Evolutionary conservation across 2,329 filamentous ascomycete genomes (phyloP), one percentile per base, ranked within the genome.

Genomic region (Talaromyces sp.): DNA sequence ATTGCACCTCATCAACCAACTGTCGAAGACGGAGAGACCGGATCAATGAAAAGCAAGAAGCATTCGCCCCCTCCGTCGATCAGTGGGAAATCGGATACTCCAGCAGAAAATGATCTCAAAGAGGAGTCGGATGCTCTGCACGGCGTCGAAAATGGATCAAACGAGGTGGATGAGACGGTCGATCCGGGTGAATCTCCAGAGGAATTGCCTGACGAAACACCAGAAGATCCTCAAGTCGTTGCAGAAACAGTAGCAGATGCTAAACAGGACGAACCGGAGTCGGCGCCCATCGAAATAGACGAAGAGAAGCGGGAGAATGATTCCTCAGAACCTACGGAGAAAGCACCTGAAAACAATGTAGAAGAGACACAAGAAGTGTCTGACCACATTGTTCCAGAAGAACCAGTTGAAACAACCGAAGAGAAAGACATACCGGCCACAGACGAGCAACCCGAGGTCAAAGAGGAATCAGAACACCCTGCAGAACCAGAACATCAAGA

Each of bases 1-100:
- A 36, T 55, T 39, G 39, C 56, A 22, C 50, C 56, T n/a, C 58
- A 55, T 48, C 48, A 54, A 53, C 45, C 58, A 33, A 13, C 37
- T 25, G 37, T 57, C 13, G 54, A 60, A 48, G 54, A 60, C 46
- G 45, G 50, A 15, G 54, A 55, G 7, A 17, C 53, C 6, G 43
- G 39, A 17, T 55, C 43, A 36, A 55, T 55, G 17, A 43, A 35
- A 33, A 43, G 33, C 28, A 43, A 55, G 21, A 46, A 46, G 31
- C 33, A 28, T 37, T 55, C 53, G 2, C 21, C 31, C 13, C 15
- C 40, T 17, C 39, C 25, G 6, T 55, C 53, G 8, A 33, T 41
- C 19, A 50, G 52, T 33, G 52, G 43, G 17, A 51, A 19, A 9
- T 52, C 53, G 33, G 13, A 43, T 50, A 35, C 35, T 15, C 15